Conservation (phyloP, 1,284 basidiomycete genomes). For the Trichosporon inkin region DNA sequence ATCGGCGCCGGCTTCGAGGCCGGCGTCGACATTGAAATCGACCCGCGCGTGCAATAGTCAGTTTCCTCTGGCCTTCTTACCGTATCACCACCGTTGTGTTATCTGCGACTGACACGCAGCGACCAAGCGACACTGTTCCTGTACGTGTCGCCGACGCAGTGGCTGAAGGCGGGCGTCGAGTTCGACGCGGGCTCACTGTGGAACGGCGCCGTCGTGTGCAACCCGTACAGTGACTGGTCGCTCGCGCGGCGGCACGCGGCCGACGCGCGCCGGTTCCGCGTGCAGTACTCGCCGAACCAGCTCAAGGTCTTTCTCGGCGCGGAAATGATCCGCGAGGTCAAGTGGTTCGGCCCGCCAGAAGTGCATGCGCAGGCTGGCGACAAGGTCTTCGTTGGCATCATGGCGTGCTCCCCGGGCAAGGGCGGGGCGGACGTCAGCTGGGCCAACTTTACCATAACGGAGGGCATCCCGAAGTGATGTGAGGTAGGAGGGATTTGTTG, state of each 20-base stretch:
- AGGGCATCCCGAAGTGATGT: constrained; percentile 15
- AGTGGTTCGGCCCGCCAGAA: constrained; percentile 25
- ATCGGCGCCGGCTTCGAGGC: constrained; percentile 26
- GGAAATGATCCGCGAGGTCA: constrained; percentile 36
- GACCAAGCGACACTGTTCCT: constrained; percentile 36
- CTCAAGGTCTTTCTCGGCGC: constrained; percentile 29
- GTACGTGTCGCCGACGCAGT: constrained; percentile 24
- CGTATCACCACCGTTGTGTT: background rate
- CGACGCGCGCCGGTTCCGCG: constrained; percentile 23
- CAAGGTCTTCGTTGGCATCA: constrained; percentile 32
- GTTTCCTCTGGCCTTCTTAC: background rate
- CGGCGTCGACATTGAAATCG: constrained; percentile 24
- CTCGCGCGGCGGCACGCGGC: constrained; percentile 13
- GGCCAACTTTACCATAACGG: constrained; percentile 24
- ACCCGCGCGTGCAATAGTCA: constrained; percentile 24
- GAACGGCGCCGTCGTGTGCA: constrained; percentile 30
- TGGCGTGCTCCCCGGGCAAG: constrained; percentile 33
- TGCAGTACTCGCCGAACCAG: constrained; percentile 17
- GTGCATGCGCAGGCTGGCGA: background rate
- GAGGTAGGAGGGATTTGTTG: no score
- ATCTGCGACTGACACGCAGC: constrained; percentile 23
- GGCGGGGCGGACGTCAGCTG: constrained; percentile 25
- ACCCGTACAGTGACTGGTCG: constrained; percentile 39
- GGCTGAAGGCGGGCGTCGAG: constrained; percentile 37
- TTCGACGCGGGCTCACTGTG: constrained; percentile 30